These are phyloP conservation scores for Carex myosuroides DNA, from an alignment of 176 grass and related monocot species.

Conservation along the genomic window DNA sequence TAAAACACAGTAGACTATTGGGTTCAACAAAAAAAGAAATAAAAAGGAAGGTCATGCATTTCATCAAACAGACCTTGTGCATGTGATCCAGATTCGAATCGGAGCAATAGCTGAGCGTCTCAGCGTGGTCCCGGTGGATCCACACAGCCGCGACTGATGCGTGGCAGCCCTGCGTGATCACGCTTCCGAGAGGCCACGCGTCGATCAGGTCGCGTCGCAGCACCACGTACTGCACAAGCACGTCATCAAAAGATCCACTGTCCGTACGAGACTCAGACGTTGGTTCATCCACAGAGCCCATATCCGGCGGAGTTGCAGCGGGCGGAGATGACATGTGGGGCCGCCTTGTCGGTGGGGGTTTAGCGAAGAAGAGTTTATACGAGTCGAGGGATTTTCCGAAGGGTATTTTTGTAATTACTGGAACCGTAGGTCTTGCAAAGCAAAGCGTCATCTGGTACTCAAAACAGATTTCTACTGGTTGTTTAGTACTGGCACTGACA, in stretches of 20 bases:
- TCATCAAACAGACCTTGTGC: slow-evolving; percentile 79
- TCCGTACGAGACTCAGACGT: not conserved
- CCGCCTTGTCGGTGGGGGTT: not conserved
- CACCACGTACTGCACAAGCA: slow-evolving; percentile 84
- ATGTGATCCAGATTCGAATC: slow-evolving; percentile 57
- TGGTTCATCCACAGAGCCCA: not conserved
- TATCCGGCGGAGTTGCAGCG: not conserved
- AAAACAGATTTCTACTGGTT: not conserved
- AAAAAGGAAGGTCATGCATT: slow-evolving; percentile 28
- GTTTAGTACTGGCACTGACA: not conserved
- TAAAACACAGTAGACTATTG: too few species aligned
- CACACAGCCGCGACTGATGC: slow-evolving; percentile 62
- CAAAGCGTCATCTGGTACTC: slow-evolving; percentile 13
- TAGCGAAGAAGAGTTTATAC: not conserved
- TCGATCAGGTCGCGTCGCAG: slow-evolving; percentile 77
- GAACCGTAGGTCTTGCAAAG: slow-evolving; percentile 5
- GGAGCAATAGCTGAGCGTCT: slow-evolving; percentile 48
- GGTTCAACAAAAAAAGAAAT: too few species aligned
- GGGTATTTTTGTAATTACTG: slow-evolving; percentile 14
- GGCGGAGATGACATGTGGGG: slow-evolving; percentile 30
- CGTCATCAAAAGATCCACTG: slow-evolving; percentile 28
- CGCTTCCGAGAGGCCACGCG: slow-evolving; percentile 78
- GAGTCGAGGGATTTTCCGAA: not conserved
- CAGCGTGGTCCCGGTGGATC: slow-evolving; percentile 52
- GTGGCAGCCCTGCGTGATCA: slow-evolving; percentile 86